Evolutionary conservation across 2,329 filamentous ascomycete genomes (phyloP).

Genomic region (Eutypella sp.): DNA sequence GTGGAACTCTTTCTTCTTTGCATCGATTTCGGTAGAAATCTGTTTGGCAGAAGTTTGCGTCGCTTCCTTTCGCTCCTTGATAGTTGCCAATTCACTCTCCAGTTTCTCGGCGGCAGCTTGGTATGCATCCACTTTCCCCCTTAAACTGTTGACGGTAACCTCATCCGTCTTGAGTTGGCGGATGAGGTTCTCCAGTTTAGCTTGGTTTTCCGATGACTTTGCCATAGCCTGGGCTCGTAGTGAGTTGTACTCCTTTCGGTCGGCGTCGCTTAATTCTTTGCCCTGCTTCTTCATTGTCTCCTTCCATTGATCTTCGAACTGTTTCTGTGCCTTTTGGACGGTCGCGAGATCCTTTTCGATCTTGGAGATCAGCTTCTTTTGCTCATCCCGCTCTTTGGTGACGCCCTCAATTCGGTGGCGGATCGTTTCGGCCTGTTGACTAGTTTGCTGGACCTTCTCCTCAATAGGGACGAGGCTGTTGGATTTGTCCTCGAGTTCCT

Average conservation of each 20-base stretch:
- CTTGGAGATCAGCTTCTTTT: slow-evolving; percentile 64
- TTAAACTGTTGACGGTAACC: slow-evolving; percentile 83
- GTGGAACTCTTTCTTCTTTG: slow-evolving; percentile 89
- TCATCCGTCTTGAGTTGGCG: slow-evolving; percentile 89
- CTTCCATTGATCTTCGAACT: slow-evolving; percentile 84
- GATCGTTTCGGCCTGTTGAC: slow-evolving; percentile 63
- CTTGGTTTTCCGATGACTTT: slow-evolving; percentile 73
- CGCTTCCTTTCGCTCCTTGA: slow-evolving; percentile 63
- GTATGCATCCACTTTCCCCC: slow-evolving; percentile 77
- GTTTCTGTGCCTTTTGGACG: slow-evolving; percentile 84
- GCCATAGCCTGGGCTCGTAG: slow-evolving; percentile 82
- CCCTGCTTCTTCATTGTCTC: slow-evolving; percentile 83
- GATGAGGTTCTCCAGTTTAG: slow-evolving; percentile 77
- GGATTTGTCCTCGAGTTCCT: slow-evolving; percentile 78
- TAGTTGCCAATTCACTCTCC: slow-evolving; percentile 62
- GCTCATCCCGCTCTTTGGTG: slow-evolving; percentile 68
- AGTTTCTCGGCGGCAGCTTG: slow-evolving; percentile 70
- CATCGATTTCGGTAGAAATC: slow-evolving; percentile 70
- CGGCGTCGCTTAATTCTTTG: slow-evolving; percentile 75
- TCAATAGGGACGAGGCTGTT: slow-evolving; percentile 84
- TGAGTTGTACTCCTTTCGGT: slow-evolving; percentile 84
- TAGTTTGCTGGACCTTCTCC: slow-evolving; percentile 82
- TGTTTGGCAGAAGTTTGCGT: slow-evolving; percentile 61
- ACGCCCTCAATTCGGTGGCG: slow-evolving; percentile 66
- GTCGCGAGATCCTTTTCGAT: slow-evolving; percentile 73